Percentiles rank a stretch among this genome's conserved stretches.
These are phyloP conservation scores for Penicillium corylophilum DNA, from an alignment of 2,329 filamentous ascomycete species.

Conservation along the genomic window DNA sequence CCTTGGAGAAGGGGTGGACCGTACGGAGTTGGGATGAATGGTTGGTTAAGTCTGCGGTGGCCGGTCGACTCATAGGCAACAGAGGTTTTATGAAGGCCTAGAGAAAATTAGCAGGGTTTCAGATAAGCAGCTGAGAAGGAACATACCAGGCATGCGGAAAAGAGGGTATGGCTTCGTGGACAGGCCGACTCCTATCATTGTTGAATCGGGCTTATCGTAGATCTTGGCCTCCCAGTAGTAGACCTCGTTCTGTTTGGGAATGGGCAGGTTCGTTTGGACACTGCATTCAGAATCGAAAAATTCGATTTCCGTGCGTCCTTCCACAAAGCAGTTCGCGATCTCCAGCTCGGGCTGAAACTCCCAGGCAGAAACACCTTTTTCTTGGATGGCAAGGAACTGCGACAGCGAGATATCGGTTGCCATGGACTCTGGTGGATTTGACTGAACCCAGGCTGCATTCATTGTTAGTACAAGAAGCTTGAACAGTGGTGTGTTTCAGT, in stretches of 20 bases:
- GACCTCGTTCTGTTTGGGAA: slow-evolving; percentile 98
- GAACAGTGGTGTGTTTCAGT: too few species aligned
- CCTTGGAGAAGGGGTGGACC: slow-evolving; percentile 85
- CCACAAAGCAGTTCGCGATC: slow-evolving; percentile 98
- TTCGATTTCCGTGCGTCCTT: slow-evolving; percentile 93
- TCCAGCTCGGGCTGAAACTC: slow-evolving; percentile 99
- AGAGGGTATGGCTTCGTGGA: slow-evolving; percentile 95
- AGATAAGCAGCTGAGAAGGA: not conserved
- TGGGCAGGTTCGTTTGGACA: slow-evolving; percentile 92
- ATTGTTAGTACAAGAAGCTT: slow-evolving; percentile 1
- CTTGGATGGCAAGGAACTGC: slow-evolving; percentile 96
- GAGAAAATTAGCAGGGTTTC: not conserved
- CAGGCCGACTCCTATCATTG: slow-evolving; percentile 85
- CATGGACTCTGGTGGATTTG: slow-evolving; percentile 89
- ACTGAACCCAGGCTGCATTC: slow-evolving; percentile 78
- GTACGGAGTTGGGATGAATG: slow-evolving; percentile 76
- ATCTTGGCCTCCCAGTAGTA: slow-evolving; percentile 99
- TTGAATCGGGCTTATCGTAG: slow-evolving; percentile 92
- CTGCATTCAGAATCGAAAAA: slow-evolving; percentile 98
- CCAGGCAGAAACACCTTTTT: slow-evolving; percentile 99
- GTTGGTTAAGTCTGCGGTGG: slow-evolving; percentile 85
- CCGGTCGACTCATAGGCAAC: slow-evolving; percentile 89
- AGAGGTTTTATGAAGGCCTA: slow-evolving; percentile 89
- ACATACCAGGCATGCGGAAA: slow-evolving; percentile 85
- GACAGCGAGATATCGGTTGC: slow-evolving; percentile 97